Base-by-base conservation (phyloP, 441 rosid genomes). In the Populus hybrid region DNA sequence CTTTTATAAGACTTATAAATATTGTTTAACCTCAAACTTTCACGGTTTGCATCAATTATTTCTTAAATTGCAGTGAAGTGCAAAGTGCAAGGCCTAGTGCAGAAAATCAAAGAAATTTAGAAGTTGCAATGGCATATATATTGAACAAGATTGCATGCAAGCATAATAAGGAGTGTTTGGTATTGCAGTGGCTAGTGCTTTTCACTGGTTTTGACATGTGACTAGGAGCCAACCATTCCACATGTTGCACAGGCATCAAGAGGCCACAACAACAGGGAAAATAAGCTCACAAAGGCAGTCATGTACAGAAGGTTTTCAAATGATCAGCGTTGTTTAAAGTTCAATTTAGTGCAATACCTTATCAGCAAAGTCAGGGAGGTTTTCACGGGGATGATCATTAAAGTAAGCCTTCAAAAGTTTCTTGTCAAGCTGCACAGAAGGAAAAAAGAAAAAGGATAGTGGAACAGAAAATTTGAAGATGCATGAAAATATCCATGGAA, bases 361-460 rank as follows among this genome's bases (percentile, higher is more conserved):
- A 74, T 86, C 82, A 65, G 86, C 73, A 74, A 83, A 87, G 33
- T 72, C 81, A 14, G 90, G 88, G 40, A 82, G 88, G 76, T 90
- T 84, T 50, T 86, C 90, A 66, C 81, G 79, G 42, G 89, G 90
- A 74, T 93, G 90, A 77, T 87, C 88, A 28, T 81, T 84, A 83
- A 95, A 91, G 82, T 83, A 91, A 71, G 75, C 89, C 81, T 84
- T 86, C 76, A 95, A 81, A 71, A 93, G 91, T 79, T 82, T 84
- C 81, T 89, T 90, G 89, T 95, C 99, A 77, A 95, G 92, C 99
- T 95, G 85, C 79, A 87, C 79, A 75, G 64, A 65, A 83, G 79
- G 85, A 82, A 79, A 61, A 64, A 21, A 23, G 31, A 71, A 38
- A 18, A 3, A 69, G 8, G 26, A 9, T 33, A 23, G 28, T 0